Evolutionary conservation across 164 flowering plant genomes (phyloP).

Genomic region (Berberis vulgaris): DNA sequence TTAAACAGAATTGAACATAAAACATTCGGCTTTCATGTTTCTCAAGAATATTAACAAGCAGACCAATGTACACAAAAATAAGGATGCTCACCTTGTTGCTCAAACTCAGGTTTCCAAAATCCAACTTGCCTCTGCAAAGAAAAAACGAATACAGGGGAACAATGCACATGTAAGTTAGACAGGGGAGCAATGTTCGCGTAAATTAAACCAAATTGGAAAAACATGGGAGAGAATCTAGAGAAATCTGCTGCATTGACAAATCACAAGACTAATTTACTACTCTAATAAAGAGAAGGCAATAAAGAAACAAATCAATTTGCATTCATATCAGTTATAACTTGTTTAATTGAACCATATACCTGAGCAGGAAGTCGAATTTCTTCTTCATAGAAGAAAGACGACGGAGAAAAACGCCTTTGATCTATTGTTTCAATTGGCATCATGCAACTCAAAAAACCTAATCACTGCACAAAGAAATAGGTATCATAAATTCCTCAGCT

Average conservation of each 20-base stretch:
- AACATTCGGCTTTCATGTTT: background rate
- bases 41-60: background rate
- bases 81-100: conserved; percentile 35
- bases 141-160: background rate
- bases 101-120: conserved; percentile 43
- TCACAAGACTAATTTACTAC: no score
- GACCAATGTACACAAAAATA: background rate
- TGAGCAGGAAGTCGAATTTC: conserved; percentile 33
- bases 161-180: background rate
- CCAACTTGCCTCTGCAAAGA: conserved; percentile 54
- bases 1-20: background rate
- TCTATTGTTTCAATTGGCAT: conserved; percentile 52
- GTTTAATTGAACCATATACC: conserved; percentile 19
- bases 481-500: background rate
- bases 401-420: conserved; percentile 31
- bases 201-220: no score
- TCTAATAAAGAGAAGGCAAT: background rate
- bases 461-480: background rate
- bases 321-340: background rate
- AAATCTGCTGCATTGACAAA: no score
- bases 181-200: no score
- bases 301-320: background rate
- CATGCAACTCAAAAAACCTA: conserved; percentile 3
- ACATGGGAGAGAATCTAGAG: no score
- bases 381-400: conserved; percentile 33